Percentiles rank a stretch among this genome's conserved stretches.
These are phyloP conservation scores for Yamadazyma taylorii DNA, from an alignment of 1,139 yeast genomes.

Conservation along the genomic window DNA sequence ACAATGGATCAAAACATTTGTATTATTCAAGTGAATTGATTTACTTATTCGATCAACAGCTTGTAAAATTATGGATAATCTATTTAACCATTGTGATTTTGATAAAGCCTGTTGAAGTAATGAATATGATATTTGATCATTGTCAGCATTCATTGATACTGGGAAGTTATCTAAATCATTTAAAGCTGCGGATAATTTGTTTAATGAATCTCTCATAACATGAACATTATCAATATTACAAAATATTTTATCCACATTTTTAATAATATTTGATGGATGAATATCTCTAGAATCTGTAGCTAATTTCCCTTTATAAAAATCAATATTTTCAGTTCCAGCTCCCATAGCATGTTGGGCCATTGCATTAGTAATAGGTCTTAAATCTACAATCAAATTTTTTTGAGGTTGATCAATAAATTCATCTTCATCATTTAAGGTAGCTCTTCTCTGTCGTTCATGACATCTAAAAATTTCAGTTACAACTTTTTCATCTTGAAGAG, in stretches of 20 bases:
- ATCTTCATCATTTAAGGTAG: constrained; percentile 11
- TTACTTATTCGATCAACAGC: constrained; percentile 79
- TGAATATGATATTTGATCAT: constrained; percentile 22
- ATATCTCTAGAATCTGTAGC: constrained; percentile 11
- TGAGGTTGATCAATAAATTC: constrained; percentile 41
- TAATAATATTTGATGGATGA: constrained; percentile 8
- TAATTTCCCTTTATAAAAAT: constrained; percentile 58
- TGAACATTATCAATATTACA: constrained; percentile 94
- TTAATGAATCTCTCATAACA: constrained; percentile 85
- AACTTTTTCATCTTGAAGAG: constrained; percentile 87
- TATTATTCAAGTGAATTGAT: constrained; percentile 76
- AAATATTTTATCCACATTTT: constrained; percentile 60
- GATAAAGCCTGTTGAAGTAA: constrained; percentile 46
- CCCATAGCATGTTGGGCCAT: constrained; percentile 97
- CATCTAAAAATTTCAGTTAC: constrained; percentile 67
- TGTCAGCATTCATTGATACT: constrained; percentile 16
- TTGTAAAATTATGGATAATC: constrained; percentile 65
- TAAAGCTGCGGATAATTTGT: constrained; percentile 59
- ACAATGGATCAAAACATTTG: constrained; percentile 86
- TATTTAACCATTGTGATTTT: constrained; percentile 79
- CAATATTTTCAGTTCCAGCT: constrained; percentile 94
- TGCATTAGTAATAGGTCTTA: constrained; percentile 91
- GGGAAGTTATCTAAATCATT: constrained; percentile 65
- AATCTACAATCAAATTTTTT: constrained; percentile 79
- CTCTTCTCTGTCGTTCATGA: constrained; percentile 35